Percentiles rank a stretch among this genome's conserved stretches.
Evolutionary conservation across 164 flowering plant genomes (phyloP).

Genomic region (Macadamia tetraphylla): DNA sequence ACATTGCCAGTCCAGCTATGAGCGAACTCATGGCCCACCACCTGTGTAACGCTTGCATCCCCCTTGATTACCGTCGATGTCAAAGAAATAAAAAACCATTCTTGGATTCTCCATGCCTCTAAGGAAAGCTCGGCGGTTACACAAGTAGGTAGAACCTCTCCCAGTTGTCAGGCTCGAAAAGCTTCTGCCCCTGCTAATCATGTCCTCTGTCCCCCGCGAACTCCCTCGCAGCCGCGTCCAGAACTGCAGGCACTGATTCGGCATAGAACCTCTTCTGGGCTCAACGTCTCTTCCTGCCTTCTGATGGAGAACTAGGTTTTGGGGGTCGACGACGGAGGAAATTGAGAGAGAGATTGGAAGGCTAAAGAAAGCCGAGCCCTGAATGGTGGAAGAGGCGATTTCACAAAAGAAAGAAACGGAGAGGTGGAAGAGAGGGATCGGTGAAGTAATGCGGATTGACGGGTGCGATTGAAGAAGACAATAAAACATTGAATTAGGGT

Average conservation of each 20-base stretch:
- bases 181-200: conserved; percentile 83
- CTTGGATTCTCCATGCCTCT: conserved; percentile 99
- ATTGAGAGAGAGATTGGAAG: conserved; percentile 54
- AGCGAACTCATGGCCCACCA: conserved; percentile 96
- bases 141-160: conserved; percentile 92
- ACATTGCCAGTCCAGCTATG: conserved; percentile 99
- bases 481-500: too few species aligned
- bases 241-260: conserved; percentile 46
- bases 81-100: conserved; percentile 87
- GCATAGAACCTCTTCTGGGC: conserved; percentile 76
- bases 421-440: conserved; percentile 70
- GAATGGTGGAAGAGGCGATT: conserved; percentile 67
- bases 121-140: conserved; percentile 96
- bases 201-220: conserved; percentile 89
- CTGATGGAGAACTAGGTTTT: conserved; percentile 47
- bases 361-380: conserved; percentile 56
- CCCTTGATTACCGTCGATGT: conserved; percentile 95
- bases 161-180: conserved; percentile 90
- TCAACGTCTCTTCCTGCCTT: conserved; percentile 90
- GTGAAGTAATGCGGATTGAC: conserved; percentile 89
- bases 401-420: conserved; percentile 70
- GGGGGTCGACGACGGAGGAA: conserved; percentile 45
- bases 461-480: conserved; percentile 45
- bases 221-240: conserved; percentile 78
- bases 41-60: conserved; percentile 80